Base-by-base conservation (phyloP, 163 green algal genomes). In the Chlamydomonas reinhardtii region DNA sequence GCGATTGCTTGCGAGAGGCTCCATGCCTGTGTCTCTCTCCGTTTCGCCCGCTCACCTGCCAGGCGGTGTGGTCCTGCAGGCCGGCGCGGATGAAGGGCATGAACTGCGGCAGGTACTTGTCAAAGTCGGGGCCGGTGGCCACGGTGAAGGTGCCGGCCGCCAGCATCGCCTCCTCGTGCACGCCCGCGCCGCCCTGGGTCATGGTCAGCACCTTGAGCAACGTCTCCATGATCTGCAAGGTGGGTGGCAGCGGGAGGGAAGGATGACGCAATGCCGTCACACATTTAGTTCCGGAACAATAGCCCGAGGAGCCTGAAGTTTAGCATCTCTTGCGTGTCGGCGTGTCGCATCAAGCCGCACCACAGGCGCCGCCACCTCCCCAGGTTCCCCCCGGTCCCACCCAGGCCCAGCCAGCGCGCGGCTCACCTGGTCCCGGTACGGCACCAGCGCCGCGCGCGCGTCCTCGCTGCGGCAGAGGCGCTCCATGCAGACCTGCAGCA, bases 161-260 rank as follows among this genome's bases (percentile, higher is more conserved):
- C 74, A 98, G 93, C 96, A 99, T 98, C 2, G 96, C 97, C 90
- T 99, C 98, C 91, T 99, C 97, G 74, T 98, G 97, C 69, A 99
- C 97, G 15, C 83, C 96, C 15, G 69, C 88, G 32, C 74, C 76
- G 19, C 52, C 64, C n/a, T 80, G 76, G 12, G 82, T 87, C 31
- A 82, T 71, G 0, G 80, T 37, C 70, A 86, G 73, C n/a, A 91
- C 73, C 61, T 73, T 65, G 22, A 95, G 87, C 65, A 95, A 84
- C 69, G 88, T 91, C 83, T 94, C 89, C 90, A 95, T 94, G 85
- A 94, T 94, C 78, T 93, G 82, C 19, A n/a, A n/a, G n/a, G n/a
- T n/a, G n/a, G n/a, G n/a, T n/a, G 39, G 39, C 39, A 48, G 39
- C 39, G 39, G 5, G 39, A n/a, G n/a, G n/a, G n/a, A n/a, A n/a